phyloP scores from a whole-genome alignment of 148 eudicot genomes.

The Bassia scoparia region DNA sequence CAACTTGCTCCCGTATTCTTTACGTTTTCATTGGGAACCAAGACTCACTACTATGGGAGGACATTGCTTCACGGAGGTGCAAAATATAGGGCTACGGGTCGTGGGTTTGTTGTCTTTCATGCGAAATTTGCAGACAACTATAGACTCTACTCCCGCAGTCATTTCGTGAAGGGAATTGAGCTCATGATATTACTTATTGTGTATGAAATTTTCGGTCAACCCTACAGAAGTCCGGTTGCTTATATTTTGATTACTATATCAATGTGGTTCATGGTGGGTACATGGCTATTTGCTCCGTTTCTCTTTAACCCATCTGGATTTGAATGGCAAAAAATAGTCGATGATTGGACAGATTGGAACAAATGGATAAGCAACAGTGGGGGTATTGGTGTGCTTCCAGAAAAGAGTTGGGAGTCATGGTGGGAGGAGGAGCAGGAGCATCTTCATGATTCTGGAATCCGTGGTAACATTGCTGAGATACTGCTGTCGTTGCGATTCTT shows the following conservation, averaged over 20 bases:
- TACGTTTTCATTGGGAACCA: slow-evolving; percentile 95
- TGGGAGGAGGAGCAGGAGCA: slow-evolving; percentile 99
- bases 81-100: slow-evolving; percentile 89
- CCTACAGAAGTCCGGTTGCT: slow-evolving; percentile 62
- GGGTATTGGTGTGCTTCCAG: slow-evolving; percentile 93
- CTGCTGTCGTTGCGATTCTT: slow-evolving; percentile 73
- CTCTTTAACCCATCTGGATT: slow-evolving; percentile 98
- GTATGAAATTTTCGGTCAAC: slow-evolving; percentile 75
- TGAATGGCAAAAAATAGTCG: slow-evolving; percentile 99
- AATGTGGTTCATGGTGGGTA: slow-evolving; percentile 97
- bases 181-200: slow-evolving; percentile 85
- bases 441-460: slow-evolving; percentile 79
- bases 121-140: slow-evolving; percentile 99
- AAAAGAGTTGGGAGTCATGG: slow-evolving; percentile 99
- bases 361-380: slow-evolving; percentile 92
- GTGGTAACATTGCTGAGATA: slow-evolving; percentile 76
- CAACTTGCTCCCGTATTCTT: slow-evolving; percentile 93
- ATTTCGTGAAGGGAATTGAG: slow-evolving; percentile 96
- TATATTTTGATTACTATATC: slow-evolving; percentile 79
- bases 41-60: slow-evolving; percentile 93
- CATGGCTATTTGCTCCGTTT: slow-evolving; percentile 98
- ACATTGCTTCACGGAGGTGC: slow-evolving; percentile 98
- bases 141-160: slow-evolving; percentile 95
- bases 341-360: slow-evolving; percentile 99
- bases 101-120: slow-evolving; percentile 97